phyloP scores from a whole-genome alignment of 2,329 filamentous ascomycete species.

The Monosporascus sp. region DNA sequence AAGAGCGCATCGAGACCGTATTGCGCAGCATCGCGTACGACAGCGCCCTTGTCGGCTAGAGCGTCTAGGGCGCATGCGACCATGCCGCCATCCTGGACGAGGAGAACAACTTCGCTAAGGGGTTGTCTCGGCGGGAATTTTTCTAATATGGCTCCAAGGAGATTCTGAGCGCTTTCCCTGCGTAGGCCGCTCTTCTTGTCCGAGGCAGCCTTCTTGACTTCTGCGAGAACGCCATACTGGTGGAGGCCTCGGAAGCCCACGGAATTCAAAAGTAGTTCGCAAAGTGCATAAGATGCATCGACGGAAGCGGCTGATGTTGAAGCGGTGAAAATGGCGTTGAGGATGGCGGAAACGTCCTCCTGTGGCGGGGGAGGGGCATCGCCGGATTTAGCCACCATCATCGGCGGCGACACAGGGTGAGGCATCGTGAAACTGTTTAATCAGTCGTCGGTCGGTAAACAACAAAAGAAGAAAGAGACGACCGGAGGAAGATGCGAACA shows the following conservation, averaged over 20 bases:
- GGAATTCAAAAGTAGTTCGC: slow-evolving; percentile 51
- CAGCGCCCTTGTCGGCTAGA: slow-evolving; percentile 81
- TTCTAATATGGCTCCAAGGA: slow-evolving; percentile 90
- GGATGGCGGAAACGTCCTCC: slow-evolving; percentile 60
- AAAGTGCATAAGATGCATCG: slow-evolving; percentile 58
- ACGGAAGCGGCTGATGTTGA: slow-evolving; percentile 65
- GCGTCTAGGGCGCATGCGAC: slow-evolving; percentile 73
- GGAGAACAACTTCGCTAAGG: slow-evolving; percentile 73
- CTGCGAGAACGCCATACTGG: slow-evolving; percentile 49
- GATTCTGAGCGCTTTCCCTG: slow-evolving; percentile 90
- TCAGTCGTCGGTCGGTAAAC: slow-evolving; percentile 1
- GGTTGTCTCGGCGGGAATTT: slow-evolving; percentile 74
- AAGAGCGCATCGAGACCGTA: slow-evolving; percentile 92
- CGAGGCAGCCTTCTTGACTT: slow-evolving; percentile 67
- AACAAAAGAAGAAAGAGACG: not conserved
- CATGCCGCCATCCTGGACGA: slow-evolving; percentile 74
- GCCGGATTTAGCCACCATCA: slow-evolving; percentile 39
- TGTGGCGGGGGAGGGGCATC: slow-evolving; percentile 52
- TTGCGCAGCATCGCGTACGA: slow-evolving; percentile 86
- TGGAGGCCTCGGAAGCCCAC: slow-evolving; percentile 50
- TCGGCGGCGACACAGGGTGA: slow-evolving; percentile 45
- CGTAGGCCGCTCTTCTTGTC: slow-evolving; percentile 90
- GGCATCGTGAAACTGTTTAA: slow-evolving; percentile 32
- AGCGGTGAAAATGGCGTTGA: slow-evolving; percentile 65
- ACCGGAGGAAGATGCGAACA: not conserved